Base-by-base conservation (phyloP, 2,329 filamentous ascomycete genomes). In the Sordariomycetes sp. region DNA sequence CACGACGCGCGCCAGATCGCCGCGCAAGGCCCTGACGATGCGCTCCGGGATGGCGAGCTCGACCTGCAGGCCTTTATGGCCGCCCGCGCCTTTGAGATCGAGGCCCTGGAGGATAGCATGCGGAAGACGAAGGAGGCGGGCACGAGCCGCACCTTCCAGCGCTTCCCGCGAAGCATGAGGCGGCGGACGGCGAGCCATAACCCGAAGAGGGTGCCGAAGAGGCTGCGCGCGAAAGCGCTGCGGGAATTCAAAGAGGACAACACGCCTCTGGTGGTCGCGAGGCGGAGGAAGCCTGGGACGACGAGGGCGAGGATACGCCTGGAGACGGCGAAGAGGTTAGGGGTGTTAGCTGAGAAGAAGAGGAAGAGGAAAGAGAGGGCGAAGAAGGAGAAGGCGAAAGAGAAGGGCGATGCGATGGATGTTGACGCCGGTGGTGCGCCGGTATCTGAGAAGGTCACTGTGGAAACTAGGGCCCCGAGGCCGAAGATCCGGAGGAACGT, bases 101-200 rank as follows among this genome's bases (percentile, higher is more conserved):
- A 82, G 59, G 87, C 92, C 1, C 76, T 97, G 53, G 89, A 96
- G 68, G 79, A 86, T 66, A 90, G 89, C 60, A 94, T 97, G 80
- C 79, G 81, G 58, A 84, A 82, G 40, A 87, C 89, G 53, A 92
- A 88, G 69, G 72, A 73, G 5, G 74, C 76, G 46, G 74, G 76
- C 58, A 76, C 81, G 51, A 85, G 83, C 59, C 81, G 93, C 56
- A 92, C 93, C 16, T 97, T 97, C 67, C 94, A 99, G 71, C 83
- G 90, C 64, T 88, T 99, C 5, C 94, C 94, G 1, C 83, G 90
- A 64, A 85, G 87, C 55, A 75, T 99, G 80, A 80, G 94, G 63
- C 80, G 94, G 62, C 81, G 94, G 65, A 96, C 93, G 0, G 94
- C 93, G 22, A 96, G 91, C 70, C 94, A 99, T 73, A 97, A 99